These are phyloP conservation scores for Grigorovia transvaalensis DNA, from an alignment of 805 yeast genomes.

Conservation along the genomic window DNA sequence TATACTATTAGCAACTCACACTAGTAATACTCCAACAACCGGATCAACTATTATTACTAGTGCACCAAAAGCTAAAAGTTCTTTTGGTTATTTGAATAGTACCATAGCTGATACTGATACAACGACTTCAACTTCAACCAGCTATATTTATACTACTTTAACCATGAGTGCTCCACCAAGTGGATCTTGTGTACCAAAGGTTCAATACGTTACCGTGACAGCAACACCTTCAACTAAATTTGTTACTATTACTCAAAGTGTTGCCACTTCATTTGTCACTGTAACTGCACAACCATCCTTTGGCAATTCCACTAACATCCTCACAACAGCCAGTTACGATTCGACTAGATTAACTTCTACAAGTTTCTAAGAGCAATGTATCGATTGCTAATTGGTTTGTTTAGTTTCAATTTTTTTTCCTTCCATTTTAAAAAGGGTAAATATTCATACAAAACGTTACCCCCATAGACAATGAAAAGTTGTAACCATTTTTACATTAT, in stretches of 20 bases:
- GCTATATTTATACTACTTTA: neutral
- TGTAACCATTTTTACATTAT: neutral
- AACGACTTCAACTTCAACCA: conserved; percentile 5
- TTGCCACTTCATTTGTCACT: conserved; percentile 15
- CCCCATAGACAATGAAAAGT: neutral
- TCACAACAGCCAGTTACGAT: neutral
- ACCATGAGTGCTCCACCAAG: neutral
- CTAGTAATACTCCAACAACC: neutral
- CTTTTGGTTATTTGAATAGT: neutral
- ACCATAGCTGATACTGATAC: neutral
- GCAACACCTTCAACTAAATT: conserved; percentile 11
- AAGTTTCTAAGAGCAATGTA: neutral
- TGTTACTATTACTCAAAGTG: conserved; percentile 17
- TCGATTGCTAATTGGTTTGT: neutral
- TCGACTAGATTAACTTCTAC: neutral
- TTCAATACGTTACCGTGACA: conserved; percentile 16
- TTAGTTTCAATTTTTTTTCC: neutral
- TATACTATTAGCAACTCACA: neutral
- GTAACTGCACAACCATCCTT: conserved; percentile 11
- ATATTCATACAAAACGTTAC: neutral
- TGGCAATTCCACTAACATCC: neutral
- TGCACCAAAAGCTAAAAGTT: neutral
- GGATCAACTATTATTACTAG: neutral
- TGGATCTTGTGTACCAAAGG: conserved; percentile 11
- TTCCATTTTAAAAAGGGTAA: neutral